A percentile compares a stretch with the other conserved stretches of the same genome.
These are phyloP conservation scores for Clohesyomyces aquaticus DNA, from an alignment of 495 filamentous ascomycete species.

Conservation along the genomic window DNA sequence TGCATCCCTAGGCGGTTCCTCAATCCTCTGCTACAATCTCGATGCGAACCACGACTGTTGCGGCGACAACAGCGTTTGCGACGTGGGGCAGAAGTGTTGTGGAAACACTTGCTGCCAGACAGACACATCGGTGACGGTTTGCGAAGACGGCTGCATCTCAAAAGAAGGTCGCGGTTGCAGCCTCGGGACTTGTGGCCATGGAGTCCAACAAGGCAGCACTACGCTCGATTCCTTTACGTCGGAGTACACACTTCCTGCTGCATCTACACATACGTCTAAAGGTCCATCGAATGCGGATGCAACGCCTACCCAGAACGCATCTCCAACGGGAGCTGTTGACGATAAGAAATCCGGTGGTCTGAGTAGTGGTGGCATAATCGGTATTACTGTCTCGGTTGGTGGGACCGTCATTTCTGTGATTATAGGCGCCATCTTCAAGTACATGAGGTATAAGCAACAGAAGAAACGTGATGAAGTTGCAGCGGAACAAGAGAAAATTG, in stretches of 20 bases:
- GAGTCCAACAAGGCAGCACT: conserved; percentile 4
- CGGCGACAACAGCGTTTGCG: conserved; percentile 5
- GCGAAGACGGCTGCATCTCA: conserved; percentile 8
- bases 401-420: conserved; percentile 3
- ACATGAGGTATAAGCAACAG: conserved; percentile 3
- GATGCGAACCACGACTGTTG: conserved; percentile 10
- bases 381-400: conserved; percentile 9
- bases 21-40: conserved; percentile 8
- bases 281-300: background rate
- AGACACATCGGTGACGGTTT: background rate
- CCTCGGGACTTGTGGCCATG: conserved; percentile 5
- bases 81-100: background rate
- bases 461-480: background rate
- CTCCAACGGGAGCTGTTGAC: background rate
- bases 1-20: background rate
- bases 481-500: background rate
- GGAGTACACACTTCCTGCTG: background rate
- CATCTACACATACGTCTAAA: background rate
- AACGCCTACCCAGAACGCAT: background rate
- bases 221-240: conserved; percentile 8
- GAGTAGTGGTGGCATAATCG: conserved; percentile 4
- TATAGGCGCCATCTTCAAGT: conserved; percentile 1
- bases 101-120: conserved; percentile 12
- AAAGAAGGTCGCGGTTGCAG: conserved; percentile 4
- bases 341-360: background rate